These are phyloP conservation scores for Neofusicoccum sp. DNA, from an alignment of 2,329 filamentous ascomycete genomes.

Conservation along the genomic window DNA sequence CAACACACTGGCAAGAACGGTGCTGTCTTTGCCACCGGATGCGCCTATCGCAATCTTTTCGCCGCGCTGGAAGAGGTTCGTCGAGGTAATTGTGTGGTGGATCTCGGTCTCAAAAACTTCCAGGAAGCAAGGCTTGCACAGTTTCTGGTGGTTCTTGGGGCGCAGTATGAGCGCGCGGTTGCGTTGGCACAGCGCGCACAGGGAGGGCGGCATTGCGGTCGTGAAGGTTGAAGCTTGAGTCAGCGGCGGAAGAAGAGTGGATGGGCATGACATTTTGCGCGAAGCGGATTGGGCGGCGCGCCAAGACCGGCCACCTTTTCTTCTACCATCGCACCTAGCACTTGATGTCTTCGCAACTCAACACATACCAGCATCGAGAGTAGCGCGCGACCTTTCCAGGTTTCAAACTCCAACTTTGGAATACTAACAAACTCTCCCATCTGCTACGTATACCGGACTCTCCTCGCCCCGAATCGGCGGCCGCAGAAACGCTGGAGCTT, in stretches of 20 bases:
- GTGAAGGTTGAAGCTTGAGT: constrained; percentile 17
- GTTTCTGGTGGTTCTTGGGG: constrained; percentile 91
- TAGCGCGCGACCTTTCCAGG: too few species aligned
- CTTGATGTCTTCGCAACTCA: not conserved
- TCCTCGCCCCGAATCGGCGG: too few species aligned
- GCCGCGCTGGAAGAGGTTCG: constrained; percentile 77
- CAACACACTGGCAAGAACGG: constrained; percentile 89
- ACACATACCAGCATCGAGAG: not conserved
- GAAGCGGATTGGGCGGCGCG: not conserved
- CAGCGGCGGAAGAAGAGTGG: not conserved
- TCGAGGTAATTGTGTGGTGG: constrained; percentile 85
- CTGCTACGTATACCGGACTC: too few species aligned
- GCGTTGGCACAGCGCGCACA: constrained; percentile 75
- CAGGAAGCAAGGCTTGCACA: constrained; percentile 90
- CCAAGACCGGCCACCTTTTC: not conserved
- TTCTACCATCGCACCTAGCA: too few species aligned
- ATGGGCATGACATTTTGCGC: not conserved
- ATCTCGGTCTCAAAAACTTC: constrained; percentile 87
- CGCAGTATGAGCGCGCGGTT: constrained; percentile 86
- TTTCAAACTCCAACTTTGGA: too few species aligned
- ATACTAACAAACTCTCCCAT: too few species aligned
- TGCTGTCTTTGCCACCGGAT: constrained; percentile 96
- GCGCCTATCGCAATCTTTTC: constrained; percentile 93
- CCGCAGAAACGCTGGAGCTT: too few species aligned
- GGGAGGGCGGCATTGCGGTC: constrained; percentile 70